Conservation (phyloP, 2,329 filamentous ascomycete species). For the Canariomyces notabilis region DNA sequence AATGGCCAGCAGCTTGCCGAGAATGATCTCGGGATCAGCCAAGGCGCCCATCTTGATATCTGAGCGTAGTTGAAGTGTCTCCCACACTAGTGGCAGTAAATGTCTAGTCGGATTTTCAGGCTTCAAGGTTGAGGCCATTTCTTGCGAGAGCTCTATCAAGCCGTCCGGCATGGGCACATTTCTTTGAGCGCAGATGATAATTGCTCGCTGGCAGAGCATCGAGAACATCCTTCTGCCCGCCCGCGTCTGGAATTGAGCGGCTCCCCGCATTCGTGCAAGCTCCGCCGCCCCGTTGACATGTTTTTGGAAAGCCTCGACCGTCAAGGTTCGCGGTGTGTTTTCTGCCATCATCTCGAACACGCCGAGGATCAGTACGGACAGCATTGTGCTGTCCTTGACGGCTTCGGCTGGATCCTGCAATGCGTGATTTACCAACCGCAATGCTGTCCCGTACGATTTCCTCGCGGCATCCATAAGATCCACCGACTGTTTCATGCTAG, state of each 20-base stretch:
- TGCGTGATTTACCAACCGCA: slow-evolving; percentile 46
- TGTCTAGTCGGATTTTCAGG: slow-evolving; percentile 37
- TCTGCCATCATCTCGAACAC: slow-evolving; percentile 52
- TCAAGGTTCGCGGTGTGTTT: slow-evolving; percentile 40
- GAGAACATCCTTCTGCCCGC: slow-evolving; percentile 49
- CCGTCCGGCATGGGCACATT: slow-evolving; percentile 44
- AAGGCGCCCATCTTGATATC: slow-evolving; percentile 39
- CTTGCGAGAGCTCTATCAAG: slow-evolving; percentile 42
- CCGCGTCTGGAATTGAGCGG: slow-evolving; percentile 40
- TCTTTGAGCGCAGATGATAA: slow-evolving; percentile 49
- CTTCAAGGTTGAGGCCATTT: slow-evolving; percentile 35
- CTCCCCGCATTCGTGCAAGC: slow-evolving; percentile 46
- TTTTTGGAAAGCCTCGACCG: slow-evolving; percentile 47
- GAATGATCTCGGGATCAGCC: slow-evolving; percentile 36
- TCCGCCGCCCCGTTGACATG: slow-evolving; percentile 50
- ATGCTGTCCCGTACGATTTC: slow-evolving; percentile 47
- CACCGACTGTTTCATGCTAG: slow-evolving; percentile 39
- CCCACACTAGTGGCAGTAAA: slow-evolving; percentile 42
- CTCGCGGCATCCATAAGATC: slow-evolving; percentile 44
- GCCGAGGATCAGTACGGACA: slow-evolving; percentile 48
- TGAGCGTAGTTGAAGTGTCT: slow-evolving; percentile 42
- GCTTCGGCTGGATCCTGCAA: slow-evolving; percentile 41
- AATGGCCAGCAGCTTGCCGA: slow-evolving; percentile 35
- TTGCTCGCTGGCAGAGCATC: slow-evolving; percentile 47
- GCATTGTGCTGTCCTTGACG: slow-evolving; percentile 48